phyloP scores from a whole-genome alignment of 2,329 filamentous ascomycete genomes.

The Trichoderma aggressivum region DNA sequence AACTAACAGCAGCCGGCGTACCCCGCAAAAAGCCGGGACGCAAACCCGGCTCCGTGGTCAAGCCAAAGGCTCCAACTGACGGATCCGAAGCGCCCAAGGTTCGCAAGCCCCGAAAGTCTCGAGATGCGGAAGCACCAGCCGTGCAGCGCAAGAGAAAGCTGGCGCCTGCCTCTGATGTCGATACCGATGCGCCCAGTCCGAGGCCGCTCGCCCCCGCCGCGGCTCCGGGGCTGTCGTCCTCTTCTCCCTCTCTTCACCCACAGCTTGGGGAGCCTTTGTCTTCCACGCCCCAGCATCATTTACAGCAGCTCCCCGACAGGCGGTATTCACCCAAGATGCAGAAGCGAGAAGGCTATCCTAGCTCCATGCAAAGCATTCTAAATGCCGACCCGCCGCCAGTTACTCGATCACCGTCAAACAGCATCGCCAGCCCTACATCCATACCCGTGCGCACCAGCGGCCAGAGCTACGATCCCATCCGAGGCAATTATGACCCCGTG shows the following conservation, averaged over 20 bases:
- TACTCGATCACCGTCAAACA: constrained; percentile 36
- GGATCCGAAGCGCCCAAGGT: constrained; percentile 44
- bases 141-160: constrained; percentile 55
- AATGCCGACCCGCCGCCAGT: constrained; percentile 49
- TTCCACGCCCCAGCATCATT: constrained; percentile 25
- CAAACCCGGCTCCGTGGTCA: constrained; percentile 57
- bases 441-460: constrained; percentile 62
- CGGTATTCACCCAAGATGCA: constrained; percentile 44
- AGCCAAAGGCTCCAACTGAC: constrained; percentile 40
- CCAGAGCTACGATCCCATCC: constrained; percentile 86
- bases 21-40: constrained; percentile 63
- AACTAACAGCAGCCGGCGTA: constrained; percentile 55
- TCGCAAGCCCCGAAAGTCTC: constrained; percentile 54
- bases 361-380: constrained; percentile 55
- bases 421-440: constrained; percentile 38
- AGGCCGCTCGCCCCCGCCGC: constrained; percentile 32
- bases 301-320: constrained; percentile 29
- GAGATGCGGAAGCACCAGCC: constrained; percentile 56
- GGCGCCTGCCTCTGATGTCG: constrained; percentile 37
- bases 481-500: constrained; percentile 67
- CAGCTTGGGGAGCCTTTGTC: constrained; percentile 19
- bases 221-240: constrained; percentile 27
- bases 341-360: constrained; percentile 50
- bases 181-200: constrained; percentile 32
- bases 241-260: constrained; percentile 26